A percentile compares a stretch with the other conserved stretches of the same genome.
Evolutionary conservation across 2,329 filamentous ascomycete genomes (phyloP).

Genomic region (Penicillium sp.): DNA sequence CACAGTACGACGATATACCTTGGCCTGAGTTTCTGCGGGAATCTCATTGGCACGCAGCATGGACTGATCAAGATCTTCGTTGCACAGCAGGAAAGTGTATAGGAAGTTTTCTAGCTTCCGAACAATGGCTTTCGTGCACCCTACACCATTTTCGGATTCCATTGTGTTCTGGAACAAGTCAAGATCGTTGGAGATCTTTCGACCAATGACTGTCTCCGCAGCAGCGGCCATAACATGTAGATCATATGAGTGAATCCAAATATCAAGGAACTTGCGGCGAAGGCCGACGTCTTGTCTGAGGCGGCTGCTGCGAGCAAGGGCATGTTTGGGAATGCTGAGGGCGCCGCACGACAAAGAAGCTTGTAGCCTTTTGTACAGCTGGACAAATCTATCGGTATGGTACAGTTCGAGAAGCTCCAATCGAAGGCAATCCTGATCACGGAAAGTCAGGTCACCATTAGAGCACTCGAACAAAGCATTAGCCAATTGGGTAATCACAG

Average conservation of each 20-base stretch:
- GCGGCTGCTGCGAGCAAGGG: conserved; percentile 46
- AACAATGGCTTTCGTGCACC: conserved; percentile 27
- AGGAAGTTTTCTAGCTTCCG: conserved; percentile 54
- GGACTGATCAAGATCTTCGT: conserved; percentile 51
- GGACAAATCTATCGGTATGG: conserved; percentile 50
- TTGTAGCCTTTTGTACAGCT: conserved; percentile 58
- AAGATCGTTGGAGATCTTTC: conserved; percentile 41
- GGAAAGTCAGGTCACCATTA: conserved; percentile 10
- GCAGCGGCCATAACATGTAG: conserved; percentile 51
- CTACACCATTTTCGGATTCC: not conserved
- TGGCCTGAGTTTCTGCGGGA: conserved; percentile 45
- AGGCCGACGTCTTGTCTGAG: conserved; percentile 59
- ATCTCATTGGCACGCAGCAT: conserved; percentile 24
- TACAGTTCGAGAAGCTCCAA: conserved; percentile 55
- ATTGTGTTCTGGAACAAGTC: not conserved
- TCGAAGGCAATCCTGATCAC: conserved; percentile 39
- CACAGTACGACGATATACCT: conserved; percentile 56
- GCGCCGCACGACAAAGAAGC: conserved; percentile 60
- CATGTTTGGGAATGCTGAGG: conserved; percentile 56
- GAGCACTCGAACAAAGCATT: conserved; percentile 55
- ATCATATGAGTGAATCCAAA: conserved; percentile 61
- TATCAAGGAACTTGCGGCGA: conserved; percentile 55
- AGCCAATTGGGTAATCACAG: conserved; percentile 59
- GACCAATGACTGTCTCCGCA: conserved; percentile 60
- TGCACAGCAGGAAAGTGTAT: conserved; percentile 57